Evolutionary conservation across 176 grass and related monocot species (phyloP), one percentile per base, ranked within the genome.

Genomic region (Bolboschoenus planiculmis): DNA sequence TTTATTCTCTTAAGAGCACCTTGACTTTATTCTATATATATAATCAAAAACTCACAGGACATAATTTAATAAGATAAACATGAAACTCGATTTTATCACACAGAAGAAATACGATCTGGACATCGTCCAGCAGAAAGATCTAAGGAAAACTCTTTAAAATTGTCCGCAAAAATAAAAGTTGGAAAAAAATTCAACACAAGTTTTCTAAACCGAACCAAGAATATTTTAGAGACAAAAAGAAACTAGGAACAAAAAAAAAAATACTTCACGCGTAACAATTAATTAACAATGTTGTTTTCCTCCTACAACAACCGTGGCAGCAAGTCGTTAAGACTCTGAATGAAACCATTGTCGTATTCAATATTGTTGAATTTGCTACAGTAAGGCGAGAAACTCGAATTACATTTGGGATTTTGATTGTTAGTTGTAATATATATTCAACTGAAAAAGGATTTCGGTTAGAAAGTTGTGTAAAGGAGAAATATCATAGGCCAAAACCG

Each of bases 361-460:
- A 70, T 70, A 42, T 70, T 23, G 16, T 42, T 31, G 14, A 33
- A 16, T 64, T 34, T 33, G 60, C 60, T 64, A 15, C 60, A 33
- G 15, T 64, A 64, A 64, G 60, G 24, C 23, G 9, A 58, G 20
- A 1, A 24, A 8, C 20, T 24, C 1, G 24, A 24, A 58, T 21
- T 26, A 26, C 21, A 23, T 70, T 10, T 70, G 36, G 9, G 35
- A 39, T 40, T 70, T 70, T 70, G 65, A 39, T 68, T 68, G 5
- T 39, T 39, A 0, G 16, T 39, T 59, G 8, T 59, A 59, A 5
- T 26, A 0, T 59, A n/a, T n/a, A n/a, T n/a, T 68, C 16, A 70
- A 70, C 65, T 40, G 65, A 70, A 70, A 67, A 40, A 70, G 7
- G 18, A 39, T 70, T 70, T 70, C 65, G 20, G 65, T 70, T 70